Conservation (phyloP, 1,284 basidiomycete genomes). For the Rhizoctonia solani region DNA sequence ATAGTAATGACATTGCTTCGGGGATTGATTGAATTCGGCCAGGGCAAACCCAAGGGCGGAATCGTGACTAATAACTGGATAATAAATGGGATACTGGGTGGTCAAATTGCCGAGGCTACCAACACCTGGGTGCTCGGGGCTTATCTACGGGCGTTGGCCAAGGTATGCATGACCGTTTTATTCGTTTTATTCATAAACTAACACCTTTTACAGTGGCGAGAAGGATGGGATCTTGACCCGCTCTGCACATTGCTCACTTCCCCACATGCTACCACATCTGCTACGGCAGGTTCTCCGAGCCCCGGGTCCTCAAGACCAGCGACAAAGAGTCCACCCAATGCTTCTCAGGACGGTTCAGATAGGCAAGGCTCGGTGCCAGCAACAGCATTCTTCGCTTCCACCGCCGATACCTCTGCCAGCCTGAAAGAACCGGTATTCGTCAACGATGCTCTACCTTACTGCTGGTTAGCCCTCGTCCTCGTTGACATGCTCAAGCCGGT, state of each 20-base stretch:
- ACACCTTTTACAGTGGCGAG: conserved; percentile 45
- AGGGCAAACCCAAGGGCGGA: conserved; percentile 49
- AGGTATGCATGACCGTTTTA: background rate
- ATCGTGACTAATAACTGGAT: conserved; percentile 49
- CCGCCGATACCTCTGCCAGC: conserved; percentile 3
- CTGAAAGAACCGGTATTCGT: conserved; percentile 37
- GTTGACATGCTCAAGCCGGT: conserved; percentile 43
- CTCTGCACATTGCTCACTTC: conserved; percentile 42
- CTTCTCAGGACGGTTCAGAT: background rate
- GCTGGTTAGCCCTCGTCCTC: conserved; percentile 49
- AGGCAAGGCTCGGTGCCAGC: background rate
- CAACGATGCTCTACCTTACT: conserved; percentile 50
- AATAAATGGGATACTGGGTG: conserved; percentile 18
- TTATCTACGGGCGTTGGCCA: conserved; percentile 30
- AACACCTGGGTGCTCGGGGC: conserved; percentile 18
- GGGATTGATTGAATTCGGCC: conserved; percentile 49
- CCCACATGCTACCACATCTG: conserved; percentile 11
- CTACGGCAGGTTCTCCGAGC: background rate
- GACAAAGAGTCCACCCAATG: background rate
- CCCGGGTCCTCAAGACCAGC: conserved; percentile 19
- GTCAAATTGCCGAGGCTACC: conserved; percentile 8
- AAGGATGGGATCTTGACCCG: conserved; percentile 51
- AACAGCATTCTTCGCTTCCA: conserved; percentile 23
- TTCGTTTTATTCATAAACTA: background rate
- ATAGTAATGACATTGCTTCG: conserved; percentile 48